Percentiles rank a stretch among this genome's conserved stretches.
phyloP scores from a whole-genome alignment of 495 filamentous ascomycete species.

The Neurospora sp. region DNA sequence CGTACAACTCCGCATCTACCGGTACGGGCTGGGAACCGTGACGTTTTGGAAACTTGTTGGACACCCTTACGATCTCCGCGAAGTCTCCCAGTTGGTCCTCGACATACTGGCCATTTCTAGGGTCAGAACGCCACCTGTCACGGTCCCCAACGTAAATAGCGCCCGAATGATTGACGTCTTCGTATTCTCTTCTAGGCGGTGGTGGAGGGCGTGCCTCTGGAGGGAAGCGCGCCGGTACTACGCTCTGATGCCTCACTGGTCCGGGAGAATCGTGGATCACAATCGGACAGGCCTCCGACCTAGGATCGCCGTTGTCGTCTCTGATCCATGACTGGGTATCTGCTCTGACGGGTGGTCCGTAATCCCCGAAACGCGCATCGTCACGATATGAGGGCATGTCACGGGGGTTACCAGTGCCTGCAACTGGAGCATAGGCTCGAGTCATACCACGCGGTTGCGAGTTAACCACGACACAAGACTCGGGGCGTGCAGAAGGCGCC shows the following conservation, averaged over 20 bases:
- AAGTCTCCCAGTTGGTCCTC: constrained; percentile 8
- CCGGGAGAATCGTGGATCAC: constrained; percentile 10
- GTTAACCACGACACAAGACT: constrained; percentile 1
- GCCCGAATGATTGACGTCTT: background rate
- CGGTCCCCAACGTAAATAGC: constrained; percentile 1
- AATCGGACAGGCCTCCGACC: constrained; percentile 17
- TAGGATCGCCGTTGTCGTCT: constrained; percentile 11
- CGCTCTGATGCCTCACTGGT: background rate
- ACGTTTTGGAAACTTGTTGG: constrained; percentile 22
- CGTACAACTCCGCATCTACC: background rate
- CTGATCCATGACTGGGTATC: constrained; percentile 14
- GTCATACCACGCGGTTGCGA: background rate
- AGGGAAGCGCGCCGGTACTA: background rate
- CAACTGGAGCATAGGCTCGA: background rate
- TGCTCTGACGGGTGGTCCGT: constrained; percentile 6
- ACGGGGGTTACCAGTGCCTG: background rate
- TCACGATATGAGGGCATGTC: constrained; percentile 5
- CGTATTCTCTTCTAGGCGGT: background rate
- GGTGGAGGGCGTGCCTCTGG: background rate
- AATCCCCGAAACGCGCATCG: background rate
- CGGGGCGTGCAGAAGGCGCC: background rate
- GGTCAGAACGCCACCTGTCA: background rate
- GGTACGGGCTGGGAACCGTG: constrained; percentile 9
- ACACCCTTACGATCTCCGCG: constrained; percentile 18
- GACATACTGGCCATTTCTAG: constrained; percentile 2